Evolutionary conservation across 1,139 yeast genomes (phyloP).

Genomic region (Nematodospora anomalae): DNA sequence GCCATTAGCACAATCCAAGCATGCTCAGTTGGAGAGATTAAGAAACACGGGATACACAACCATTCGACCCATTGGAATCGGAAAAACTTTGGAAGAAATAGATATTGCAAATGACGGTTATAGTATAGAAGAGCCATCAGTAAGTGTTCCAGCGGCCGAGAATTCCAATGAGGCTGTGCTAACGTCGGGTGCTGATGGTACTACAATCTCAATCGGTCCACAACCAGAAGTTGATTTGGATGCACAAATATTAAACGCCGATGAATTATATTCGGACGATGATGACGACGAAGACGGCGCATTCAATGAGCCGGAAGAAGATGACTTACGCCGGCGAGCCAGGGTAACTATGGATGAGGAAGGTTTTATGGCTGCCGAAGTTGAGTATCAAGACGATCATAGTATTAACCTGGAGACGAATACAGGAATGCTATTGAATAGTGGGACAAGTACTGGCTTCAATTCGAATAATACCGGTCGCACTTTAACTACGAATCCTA

Average conservation of each 20-base stretch:
- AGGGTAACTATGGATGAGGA: slow-evolving; percentile 27
- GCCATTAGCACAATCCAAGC: slow-evolving; percentile 34
- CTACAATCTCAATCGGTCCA: slow-evolving; percentile 7
- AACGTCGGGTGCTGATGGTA: slow-evolving; percentile 6
- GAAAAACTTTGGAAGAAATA: slow-evolving; percentile 53
- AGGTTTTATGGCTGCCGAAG: slow-evolving; percentile 58
- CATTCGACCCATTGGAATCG: slow-evolving; percentile 56
- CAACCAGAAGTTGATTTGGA: slow-evolving; percentile 41
- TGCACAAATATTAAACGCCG: slow-evolving; percentile 46
- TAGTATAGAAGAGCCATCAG: slow-evolving; percentile 6
- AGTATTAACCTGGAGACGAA: slow-evolving; percentile 28
- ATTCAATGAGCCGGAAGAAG: slow-evolving; percentile 13
- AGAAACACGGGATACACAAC: slow-evolving; percentile 50
- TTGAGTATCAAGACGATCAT: slow-evolving; percentile 58
- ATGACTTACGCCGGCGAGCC: slow-evolving; percentile 7
- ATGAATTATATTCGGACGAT: slow-evolving; percentile 17
- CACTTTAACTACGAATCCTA: slow-evolving; percentile 21
- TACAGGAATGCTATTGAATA: slow-evolving; percentile 20
- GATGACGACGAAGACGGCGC: slow-evolving; percentile 15
- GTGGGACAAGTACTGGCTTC: slow-evolving; percentile 20
- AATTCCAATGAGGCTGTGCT: slow-evolving; percentile 11
- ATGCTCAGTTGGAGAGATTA: slow-evolving; percentile 43
- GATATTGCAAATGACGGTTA: slow-evolving; percentile 24
- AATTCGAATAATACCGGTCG: slow-evolving; percentile 20
- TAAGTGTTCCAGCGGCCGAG: slow-evolving; percentile 12